Evolutionary conservation across 2,329 filamentous ascomycete genomes (phyloP).

Genomic region (Apiospora phragmitis): DNA sequence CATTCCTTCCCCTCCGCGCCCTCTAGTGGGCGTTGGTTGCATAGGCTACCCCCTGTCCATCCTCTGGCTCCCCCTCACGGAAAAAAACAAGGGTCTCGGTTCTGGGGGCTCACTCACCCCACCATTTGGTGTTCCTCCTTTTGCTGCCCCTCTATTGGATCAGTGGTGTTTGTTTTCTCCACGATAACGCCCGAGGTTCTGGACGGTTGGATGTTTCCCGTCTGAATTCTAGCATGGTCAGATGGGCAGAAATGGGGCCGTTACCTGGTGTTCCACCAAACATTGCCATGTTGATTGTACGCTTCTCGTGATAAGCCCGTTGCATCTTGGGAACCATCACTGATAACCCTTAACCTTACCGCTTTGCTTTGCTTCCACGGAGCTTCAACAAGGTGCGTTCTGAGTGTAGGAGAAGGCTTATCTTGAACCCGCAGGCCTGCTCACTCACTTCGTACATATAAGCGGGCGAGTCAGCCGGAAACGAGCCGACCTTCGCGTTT

Average conservation of each 20-base stretch:
- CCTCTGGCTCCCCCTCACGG: not conserved
- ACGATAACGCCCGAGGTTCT: not conserved
- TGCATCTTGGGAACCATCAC: not conserved
- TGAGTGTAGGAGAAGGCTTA: not conserved
- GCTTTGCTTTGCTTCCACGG: not conserved
- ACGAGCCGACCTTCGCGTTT: not conserved
- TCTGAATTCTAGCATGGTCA: constrained; percentile 1
- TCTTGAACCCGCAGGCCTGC: not conserved
- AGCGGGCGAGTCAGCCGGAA: not conserved
- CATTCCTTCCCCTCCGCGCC: not conserved
- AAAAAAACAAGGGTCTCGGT: not conserved
- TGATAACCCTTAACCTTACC: not conserved
- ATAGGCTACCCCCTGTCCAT: not conserved
- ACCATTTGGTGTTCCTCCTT: not conserved
- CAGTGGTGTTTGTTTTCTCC: not conserved
- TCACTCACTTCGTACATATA: not conserved
- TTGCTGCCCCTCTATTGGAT: constrained; percentile 1
- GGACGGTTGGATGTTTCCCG: constrained; percentile 5
- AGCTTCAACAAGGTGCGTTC: not conserved
- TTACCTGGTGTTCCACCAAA: not conserved
- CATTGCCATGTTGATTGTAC: not conserved
- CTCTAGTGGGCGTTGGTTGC: not conserved
- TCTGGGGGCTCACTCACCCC: constrained; percentile 2
- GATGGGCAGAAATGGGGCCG: not conserved
- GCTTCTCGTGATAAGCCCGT: not conserved